Conservation (phyloP, 2,329 filamentous ascomycete genomes). For the Clathrospora elynae region DNA sequence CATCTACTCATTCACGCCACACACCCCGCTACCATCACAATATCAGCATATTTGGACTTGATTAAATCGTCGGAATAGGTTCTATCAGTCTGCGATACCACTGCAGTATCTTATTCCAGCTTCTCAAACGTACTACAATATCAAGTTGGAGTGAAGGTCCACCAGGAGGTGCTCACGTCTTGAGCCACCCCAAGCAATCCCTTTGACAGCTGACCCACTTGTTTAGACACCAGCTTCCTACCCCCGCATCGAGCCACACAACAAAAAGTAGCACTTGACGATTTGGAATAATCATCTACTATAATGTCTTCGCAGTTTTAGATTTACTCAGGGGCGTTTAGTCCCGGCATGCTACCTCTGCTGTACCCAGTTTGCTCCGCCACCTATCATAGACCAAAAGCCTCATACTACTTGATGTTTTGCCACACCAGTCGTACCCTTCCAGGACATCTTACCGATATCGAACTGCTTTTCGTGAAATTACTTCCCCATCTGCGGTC, state of each 20-base stretch:
- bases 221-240: slow-evolving; percentile 20
- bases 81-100: slow-evolving; percentile 17
- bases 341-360: no score
- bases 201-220: slow-evolving; percentile 42
- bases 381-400: no score
- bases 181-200: slow-evolving; percentile 36
- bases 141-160: slow-evolving; percentile 16
- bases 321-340: slow-evolving; percentile 8
- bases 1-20: slow-evolving; percentile 34
- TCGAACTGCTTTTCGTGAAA: no score
- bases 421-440: no score
- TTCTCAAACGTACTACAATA: slow-evolving; percentile 11
- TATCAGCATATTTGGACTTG: slow-evolving; percentile 67
- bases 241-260: slow-evolving; percentile 21
- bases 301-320: slow-evolving; percentile 16
- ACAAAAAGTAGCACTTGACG: slow-evolving; percentile 5
- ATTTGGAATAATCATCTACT: slow-evolving; percentile 1
- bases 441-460: no score
- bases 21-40: slow-evolving; percentile 43
- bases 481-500: no score
- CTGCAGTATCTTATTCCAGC: slow-evolving; percentile 11
- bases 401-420: no score
- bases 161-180: slow-evolving; percentile 29
- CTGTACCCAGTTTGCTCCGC: no score
- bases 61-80: slow-evolving; percentile 58